Base-by-base conservation (phyloP, 176 grass and related monocot genomes). In the Dactylis glomerata region DNA sequence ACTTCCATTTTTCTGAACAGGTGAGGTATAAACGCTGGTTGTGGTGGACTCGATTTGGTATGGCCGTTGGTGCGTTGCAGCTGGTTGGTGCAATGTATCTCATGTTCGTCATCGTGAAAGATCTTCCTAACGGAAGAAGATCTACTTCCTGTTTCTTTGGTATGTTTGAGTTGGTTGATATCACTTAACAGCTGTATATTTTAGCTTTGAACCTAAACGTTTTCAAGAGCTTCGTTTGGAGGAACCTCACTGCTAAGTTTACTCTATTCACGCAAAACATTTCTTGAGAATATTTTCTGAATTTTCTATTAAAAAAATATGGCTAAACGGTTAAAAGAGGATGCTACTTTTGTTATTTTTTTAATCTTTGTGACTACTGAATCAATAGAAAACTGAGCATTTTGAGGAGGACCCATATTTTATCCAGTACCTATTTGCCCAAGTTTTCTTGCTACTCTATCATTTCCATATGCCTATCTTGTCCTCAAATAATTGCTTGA, bases 11-110 rank as follows among this genome's bases (percentile, higher is more conserved):
- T 85, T 59, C 75, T 83, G 58, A 90, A 62, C 86, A 98, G 96
- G 77, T 98, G 86, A 95, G 89, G 82, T 98, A 98, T 78, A 98
- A 86, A 90, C 72, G 84, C 64, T 98, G 93, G 96, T 87, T 98
- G 38, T 98, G 90, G 85, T 98, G 96, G 93, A 93, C 93, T 58
- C 92, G 96, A 95, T 93, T 95, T 63, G 93, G 93, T 30, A 89
- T 95, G 91, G 78, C 68, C 9, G 86, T 98, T 61, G 92, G 93
- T 87, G 96, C 79, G 30, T 78, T 98, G 64, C 96, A 98, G 74
- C 90, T 94, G 76, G 49, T 94, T 68, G 93, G 80, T 15, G 93
- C 91, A 65, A 77, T 79, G 75, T 98, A 94, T 87, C 83, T 98
- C 76, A 90, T 88, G 68, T 94, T 89, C 77, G 79, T 92, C 31